phyloP scores from a whole-genome alignment of 768 basidiomycete genomes.

The Amanita rubescens region DNA sequence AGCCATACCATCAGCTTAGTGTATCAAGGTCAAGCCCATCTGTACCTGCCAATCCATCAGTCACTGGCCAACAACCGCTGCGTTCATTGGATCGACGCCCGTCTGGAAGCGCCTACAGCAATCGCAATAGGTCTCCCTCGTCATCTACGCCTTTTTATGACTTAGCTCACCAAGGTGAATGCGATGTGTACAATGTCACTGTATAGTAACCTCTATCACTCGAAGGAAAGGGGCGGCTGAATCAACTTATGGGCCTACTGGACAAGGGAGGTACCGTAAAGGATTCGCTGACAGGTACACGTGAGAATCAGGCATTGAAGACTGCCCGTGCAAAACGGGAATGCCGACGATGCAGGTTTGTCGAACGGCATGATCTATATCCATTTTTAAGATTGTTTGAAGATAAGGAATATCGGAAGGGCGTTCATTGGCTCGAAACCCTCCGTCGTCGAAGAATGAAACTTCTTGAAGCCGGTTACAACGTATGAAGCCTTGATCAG shows the following conservation, averaged over 20 bases:
- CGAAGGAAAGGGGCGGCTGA: constrained; percentile 77
- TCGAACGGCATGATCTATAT: constrained; percentile 12
- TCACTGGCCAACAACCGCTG: constrained; percentile 67
- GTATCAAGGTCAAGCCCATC: constrained; percentile 39
- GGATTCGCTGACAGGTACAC: constrained; percentile 45
- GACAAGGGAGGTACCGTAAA: constrained; percentile 67
- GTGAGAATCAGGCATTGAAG: constrained; percentile 62
- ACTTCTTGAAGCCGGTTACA: constrained; percentile 75
- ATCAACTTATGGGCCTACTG: constrained; percentile 78
- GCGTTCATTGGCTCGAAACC: constrained; percentile 90
- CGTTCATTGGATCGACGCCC: constrained; percentile 70
- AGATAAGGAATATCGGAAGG: constrained; percentile 90
- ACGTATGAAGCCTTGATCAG: constrained; percentile 35
- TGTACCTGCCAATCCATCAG: constrained; percentile 41
- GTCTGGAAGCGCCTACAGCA: constrained; percentile 45
- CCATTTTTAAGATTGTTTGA: neutral
- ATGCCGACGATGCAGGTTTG: constrained; percentile 84
- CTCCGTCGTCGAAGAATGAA: constrained; percentile 76
- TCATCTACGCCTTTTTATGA: constrained; percentile 80
- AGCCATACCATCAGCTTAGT: constrained; percentile 24
- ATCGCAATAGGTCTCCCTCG: constrained; percentile 72
- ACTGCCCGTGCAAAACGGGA: constrained; percentile 79
- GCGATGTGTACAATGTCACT: constrained; percentile 3
- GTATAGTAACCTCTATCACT: neutral
- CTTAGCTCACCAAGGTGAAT: constrained; percentile 72